phyloP scores from a whole-genome alignment of 345 rosid genomes.

The Populus deltoides region DNA sequence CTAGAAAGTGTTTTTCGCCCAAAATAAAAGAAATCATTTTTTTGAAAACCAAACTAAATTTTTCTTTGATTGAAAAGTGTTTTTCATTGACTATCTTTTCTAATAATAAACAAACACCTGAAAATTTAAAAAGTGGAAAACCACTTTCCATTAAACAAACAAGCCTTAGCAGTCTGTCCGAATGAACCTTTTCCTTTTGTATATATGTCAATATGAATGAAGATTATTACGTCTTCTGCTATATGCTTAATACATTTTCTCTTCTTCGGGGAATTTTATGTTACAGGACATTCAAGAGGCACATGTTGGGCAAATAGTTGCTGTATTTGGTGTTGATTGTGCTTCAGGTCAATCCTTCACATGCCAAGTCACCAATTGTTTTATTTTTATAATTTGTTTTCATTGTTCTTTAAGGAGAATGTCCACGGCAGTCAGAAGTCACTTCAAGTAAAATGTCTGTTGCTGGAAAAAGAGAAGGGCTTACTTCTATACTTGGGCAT shows the following conservation, averaged over 20 bases:
- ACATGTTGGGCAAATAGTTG: conserved; percentile 97
- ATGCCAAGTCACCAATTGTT: neutral
- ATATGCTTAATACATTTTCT: neutral
- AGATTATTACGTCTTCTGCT: neutral
- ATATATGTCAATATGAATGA: neutral
- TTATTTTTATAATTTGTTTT: neutral
- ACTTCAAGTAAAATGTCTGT: neutral
- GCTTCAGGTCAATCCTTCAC: conserved; percentile 67
- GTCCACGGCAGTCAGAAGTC: neutral
- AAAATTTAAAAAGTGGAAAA: no score
- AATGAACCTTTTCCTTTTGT: neutral
- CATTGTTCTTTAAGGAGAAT: neutral
- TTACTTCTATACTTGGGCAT: neutral
- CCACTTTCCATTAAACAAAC: no score
- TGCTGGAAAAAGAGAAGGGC: neutral
- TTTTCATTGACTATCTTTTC: no score
- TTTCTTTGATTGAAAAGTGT: no score
- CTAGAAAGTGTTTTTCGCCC: no score
- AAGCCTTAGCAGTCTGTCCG: neutral
- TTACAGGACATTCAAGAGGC: conserved; percentile 96
- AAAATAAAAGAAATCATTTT: no score
- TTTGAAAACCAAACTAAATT: no score
- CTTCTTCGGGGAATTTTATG: conserved; percentile 5
- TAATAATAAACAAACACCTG: no score
- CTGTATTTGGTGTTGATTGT: conserved; percentile 98